Percentiles rank a stretch among this genome's conserved stretches.
phyloP scores from a whole-genome alignment of 1,139 yeast species.

The Blastobotrys buckinghamii region DNA sequence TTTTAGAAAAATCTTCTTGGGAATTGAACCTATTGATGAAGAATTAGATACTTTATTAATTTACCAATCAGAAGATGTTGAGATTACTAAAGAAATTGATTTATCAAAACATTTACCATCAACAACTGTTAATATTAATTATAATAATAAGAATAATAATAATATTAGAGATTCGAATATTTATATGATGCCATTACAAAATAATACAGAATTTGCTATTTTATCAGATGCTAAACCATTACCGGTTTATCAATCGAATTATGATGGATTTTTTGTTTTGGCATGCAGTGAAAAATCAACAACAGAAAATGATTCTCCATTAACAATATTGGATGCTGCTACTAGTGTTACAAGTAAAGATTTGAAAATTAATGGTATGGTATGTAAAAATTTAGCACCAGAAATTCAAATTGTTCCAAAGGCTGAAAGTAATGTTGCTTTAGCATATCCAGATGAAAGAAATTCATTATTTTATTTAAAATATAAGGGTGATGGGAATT shows the following conservation, averaged over 20 bases:
- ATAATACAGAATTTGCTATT: neutral
- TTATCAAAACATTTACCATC: neutral
- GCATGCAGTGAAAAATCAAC: neutral
- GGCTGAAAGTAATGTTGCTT: conserved; percentile 30
- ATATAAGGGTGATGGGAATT: conserved; percentile 18
- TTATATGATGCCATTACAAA: neutral
- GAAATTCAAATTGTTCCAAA: conserved; percentile 27
- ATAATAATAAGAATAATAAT: no score
- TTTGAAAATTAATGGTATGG: neutral
- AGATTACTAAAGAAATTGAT: neutral
- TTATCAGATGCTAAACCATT: neutral
- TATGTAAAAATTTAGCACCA: conserved; percentile 14
- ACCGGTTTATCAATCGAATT: neutral
- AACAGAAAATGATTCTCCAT: neutral
- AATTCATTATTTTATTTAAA: conserved; percentile 45
- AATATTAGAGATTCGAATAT: neutral
- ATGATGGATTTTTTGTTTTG: neutral
- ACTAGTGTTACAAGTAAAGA: neutral
- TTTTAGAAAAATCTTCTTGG: neutral
- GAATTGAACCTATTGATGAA: neutral
- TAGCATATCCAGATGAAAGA: conserved; percentile 26
- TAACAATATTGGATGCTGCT: neutral
- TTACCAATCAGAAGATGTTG: neutral
- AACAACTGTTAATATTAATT: neutral
- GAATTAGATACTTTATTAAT: neutral